phyloP scores from a whole-genome alignment of 345 rosid species.

The Reutealis trisperma region DNA sequence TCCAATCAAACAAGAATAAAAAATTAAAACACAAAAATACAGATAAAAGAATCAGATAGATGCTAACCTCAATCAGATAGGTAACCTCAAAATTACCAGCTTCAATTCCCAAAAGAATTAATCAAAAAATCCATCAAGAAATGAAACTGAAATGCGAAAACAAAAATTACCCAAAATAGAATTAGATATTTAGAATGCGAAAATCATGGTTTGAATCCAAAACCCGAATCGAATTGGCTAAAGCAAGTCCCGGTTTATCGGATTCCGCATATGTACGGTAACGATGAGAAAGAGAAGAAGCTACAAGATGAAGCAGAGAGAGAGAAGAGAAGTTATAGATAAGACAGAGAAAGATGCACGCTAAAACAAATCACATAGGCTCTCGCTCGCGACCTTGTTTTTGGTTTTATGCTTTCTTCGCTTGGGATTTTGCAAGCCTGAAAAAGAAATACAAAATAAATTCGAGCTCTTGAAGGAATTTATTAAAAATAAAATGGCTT shows the following conservation, averaged over 20 bases:
- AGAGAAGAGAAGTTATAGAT: background rate
- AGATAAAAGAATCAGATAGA: background rate
- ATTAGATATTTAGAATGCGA: background rate
- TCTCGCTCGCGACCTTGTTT: too few species aligned
- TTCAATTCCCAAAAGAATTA: background rate
- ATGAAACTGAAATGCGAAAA: background rate
- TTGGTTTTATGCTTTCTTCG: background rate
- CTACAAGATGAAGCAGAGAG: background rate
- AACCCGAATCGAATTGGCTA: background rate
- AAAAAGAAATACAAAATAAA: too few species aligned
- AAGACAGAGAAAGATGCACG: slow-evolving; percentile 10
- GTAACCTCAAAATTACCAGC: slow-evolving; percentile 1
- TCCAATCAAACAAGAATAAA: background rate
- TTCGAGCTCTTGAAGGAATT: too few species aligned
- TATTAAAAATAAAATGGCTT: too few species aligned
- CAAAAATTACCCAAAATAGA: background rate
- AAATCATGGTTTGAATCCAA: background rate
- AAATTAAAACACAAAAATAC: background rate
- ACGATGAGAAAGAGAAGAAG: background rate
- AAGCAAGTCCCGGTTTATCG: background rate
- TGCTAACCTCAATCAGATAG: background rate
- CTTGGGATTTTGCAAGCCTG: background rate
- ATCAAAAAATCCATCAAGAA: background rate
- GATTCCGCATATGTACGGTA: background rate
- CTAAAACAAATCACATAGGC: background rate